Base-by-base conservation (phyloP, 345 rosid species). In the Atalantia buxifolia region DNA sequence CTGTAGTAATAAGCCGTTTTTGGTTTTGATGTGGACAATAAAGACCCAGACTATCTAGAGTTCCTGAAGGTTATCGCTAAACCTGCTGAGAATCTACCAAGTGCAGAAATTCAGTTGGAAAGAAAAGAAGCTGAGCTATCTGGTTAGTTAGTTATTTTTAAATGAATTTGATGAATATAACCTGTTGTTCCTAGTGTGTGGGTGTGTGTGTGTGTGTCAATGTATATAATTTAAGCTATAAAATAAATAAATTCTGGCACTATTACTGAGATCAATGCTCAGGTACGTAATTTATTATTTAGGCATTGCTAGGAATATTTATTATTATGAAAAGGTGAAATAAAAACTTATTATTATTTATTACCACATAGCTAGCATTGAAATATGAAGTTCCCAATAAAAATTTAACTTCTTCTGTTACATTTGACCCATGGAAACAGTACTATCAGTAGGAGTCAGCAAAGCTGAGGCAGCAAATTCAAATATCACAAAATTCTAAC, bases 381-480 rank as follows among this genome's bases (percentile, higher is more conserved):
- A 13, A 50, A 50, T 50, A 50, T 50, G 5, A 13, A 10, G 7
- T 40, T 18, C 22, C 56, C 21, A 50, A 50, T 16, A 50, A 50
- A 42, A 42, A 0, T 42, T 10, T 42, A 42, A 42, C 13, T 42
- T 42, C 48, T 42, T 16, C 14, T 3, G 12, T 42, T 42, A 10
- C 48, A 12, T 42, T 28, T 27, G 12, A 45, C 33, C 53, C 40
- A n/a, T 68, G 38, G 12, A 72, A 80, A 61, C 81, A 90, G 97
- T 96, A 94, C 80, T 94, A 96, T 81, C 98, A 96, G 71, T 97
- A 94, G 82, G 99, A 93, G 80, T 96, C 97, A 57, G 95, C 94
- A 42, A 96, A 96, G 89, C 87, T 96, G 55, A 83, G 94, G 53
- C 94, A 94, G 60, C 98, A 96, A 77, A 96, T 96, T 80, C 95